phyloP scores from a whole-genome alignment of 2,329 filamentous ascomycete species.

The Aspergillus arachidicola region DNA sequence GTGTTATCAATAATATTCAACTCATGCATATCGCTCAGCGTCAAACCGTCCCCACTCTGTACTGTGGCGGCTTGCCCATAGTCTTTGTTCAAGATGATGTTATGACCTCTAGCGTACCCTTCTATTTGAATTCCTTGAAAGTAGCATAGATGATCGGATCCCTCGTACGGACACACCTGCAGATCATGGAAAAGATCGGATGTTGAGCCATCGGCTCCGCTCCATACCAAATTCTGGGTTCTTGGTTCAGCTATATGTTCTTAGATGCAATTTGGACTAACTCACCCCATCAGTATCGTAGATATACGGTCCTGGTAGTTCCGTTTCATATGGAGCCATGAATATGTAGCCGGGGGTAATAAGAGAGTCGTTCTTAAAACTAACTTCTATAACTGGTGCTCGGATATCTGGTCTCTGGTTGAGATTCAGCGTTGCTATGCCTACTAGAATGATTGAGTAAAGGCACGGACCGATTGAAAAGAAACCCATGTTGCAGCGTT shows the following conservation, averaged over 20 bases:
- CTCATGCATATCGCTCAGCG: conserved; percentile 56
- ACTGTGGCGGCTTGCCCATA: conserved; percentile 54
- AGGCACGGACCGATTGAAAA: neutral
- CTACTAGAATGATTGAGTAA: neutral
- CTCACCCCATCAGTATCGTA: conserved; percentile 53
- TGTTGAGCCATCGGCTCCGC: conserved; percentile 51
- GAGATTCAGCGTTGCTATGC: neutral
- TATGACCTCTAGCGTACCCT: conserved; percentile 56
- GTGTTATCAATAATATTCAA: conserved; percentile 50
- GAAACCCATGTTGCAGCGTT: neutral
- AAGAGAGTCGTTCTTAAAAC: neutral
- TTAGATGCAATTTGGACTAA: neutral
- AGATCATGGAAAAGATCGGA: conserved; percentile 52
- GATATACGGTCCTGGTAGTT: conserved; percentile 54
- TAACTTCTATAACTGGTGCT: neutral
- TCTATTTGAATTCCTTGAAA: conserved; percentile 55
- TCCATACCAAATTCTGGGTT: conserved; percentile 52
- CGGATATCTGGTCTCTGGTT: neutral
- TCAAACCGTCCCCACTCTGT: conserved; percentile 40
- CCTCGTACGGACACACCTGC: conserved; percentile 53
- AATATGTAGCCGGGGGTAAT: conserved; percentile 54
- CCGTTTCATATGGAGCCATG: conserved; percentile 52
- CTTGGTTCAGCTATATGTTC: neutral
- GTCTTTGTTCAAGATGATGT: conserved; percentile 54
- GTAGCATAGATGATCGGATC: conserved; percentile 53